Percentiles rank a stretch among this genome's conserved stretches.
Conservation (phyloP, 2,329 filamentous ascomycete species). For the Cladophialophora bantiana region DNA sequence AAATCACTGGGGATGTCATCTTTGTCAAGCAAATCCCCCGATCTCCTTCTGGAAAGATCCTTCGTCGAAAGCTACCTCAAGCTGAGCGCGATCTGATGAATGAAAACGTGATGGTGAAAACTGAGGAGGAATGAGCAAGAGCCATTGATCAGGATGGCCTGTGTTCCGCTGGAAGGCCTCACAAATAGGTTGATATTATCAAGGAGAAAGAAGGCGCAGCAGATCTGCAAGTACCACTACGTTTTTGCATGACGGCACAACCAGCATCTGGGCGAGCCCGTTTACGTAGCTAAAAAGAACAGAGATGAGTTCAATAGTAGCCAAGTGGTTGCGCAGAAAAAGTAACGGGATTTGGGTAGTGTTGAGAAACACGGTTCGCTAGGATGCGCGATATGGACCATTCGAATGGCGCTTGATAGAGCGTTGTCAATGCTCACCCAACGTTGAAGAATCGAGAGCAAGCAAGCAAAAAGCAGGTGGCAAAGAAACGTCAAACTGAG, state of each 20-base stretch:
- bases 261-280: too few relatives aligned
- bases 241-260: too few relatives aligned
- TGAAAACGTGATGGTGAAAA: not conserved
- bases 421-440: not conserved
- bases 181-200: too few relatives aligned
- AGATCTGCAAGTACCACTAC: too few relatives aligned
- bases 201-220: too few relatives aligned
- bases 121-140: not conserved
- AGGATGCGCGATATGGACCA: not conserved
- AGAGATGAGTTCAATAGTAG: not conserved
- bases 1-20: constrained; percentile 55
- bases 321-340: not conserved
- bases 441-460: not conserved
- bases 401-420: not conserved
- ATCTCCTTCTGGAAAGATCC: constrained; percentile 59
- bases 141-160: too few relatives aligned
- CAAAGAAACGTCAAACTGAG: constrained; percentile 1
- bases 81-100: constrained; percentile 17
- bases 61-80: constrained; percentile 41
- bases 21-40: constrained; percentile 59
- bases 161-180: too few relatives aligned
- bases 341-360: not conserved
- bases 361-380: not conserved
- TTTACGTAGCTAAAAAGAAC: too few relatives aligned
- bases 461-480: not conserved